Evolutionary conservation across 139 green algal species (phyloP).

Genomic region (Tetratostichococcus sp.): DNA sequence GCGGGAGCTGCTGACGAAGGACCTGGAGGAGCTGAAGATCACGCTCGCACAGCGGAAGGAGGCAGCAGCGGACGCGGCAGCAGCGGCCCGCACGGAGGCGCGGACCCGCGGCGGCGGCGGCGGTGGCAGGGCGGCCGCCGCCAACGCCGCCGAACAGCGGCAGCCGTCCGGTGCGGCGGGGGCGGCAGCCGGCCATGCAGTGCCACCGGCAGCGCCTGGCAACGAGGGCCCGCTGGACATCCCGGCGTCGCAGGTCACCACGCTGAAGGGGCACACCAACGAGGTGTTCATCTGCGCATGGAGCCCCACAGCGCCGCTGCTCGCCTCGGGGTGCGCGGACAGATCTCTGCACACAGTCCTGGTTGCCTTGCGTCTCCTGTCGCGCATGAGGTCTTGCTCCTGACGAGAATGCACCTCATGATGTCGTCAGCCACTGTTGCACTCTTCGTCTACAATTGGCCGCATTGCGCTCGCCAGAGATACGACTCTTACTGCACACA

Average conservation of each 20-base stretch:
- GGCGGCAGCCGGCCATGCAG: background rate
- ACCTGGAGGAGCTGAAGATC: constrained; percentile 76
- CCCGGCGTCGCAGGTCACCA: constrained; percentile 30
- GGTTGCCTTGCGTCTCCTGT: too few relatives aligned
- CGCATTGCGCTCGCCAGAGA: too few relatives aligned
- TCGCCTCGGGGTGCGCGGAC: constrained; percentile 65
- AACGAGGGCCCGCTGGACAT: constrained; percentile 16
- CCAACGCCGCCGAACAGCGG: background rate
- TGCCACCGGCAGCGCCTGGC: constrained; percentile 3
- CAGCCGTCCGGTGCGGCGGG: background rate
- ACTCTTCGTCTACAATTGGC: too few relatives aligned
- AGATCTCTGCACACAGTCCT: background rate
- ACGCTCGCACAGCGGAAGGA: constrained; percentile 53
- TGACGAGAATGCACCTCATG: too few relatives aligned
- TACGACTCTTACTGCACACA: too few relatives aligned
- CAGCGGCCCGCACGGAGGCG: background rate
- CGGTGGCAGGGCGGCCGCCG: background rate
- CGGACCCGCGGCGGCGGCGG: constrained; percentile 6
- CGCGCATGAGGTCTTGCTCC: too few relatives aligned
- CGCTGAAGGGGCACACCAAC: constrained; percentile 67
- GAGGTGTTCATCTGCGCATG: constrained; percentile 90
- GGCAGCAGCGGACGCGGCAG: constrained; percentile 25
- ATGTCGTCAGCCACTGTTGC: too few relatives aligned
- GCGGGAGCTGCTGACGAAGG: constrained; percentile 83
- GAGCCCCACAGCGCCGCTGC: constrained; percentile 64